phyloP scores from a whole-genome alignment of 306 rosid genomes.

The Senna tora region DNA sequence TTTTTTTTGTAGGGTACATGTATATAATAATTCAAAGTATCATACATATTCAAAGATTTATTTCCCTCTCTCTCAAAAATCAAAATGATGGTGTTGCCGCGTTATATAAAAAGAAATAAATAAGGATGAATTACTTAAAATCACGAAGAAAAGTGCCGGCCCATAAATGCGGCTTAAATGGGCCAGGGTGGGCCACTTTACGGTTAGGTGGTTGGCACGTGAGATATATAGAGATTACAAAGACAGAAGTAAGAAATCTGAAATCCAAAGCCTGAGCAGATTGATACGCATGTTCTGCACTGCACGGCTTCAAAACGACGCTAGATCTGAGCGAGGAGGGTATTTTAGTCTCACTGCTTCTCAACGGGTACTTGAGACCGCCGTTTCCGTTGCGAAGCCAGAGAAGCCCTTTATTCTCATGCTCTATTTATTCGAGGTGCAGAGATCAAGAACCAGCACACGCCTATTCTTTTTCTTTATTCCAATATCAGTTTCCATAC shows the following conservation, averaged over 20 bases:
- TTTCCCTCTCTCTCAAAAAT: too few species aligned
- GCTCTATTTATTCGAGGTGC: background rate
- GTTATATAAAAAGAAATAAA: too few species aligned
- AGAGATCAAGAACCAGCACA: background rate
- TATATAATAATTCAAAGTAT: too few species aligned
- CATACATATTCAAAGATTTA: too few species aligned
- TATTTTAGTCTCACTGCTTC: slow-evolving; percentile 16
- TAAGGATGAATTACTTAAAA: background rate
- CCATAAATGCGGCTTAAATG: background rate
- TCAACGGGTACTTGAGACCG: slow-evolving; percentile 45
- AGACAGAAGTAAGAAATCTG: too few species aligned
- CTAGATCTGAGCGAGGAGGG: background rate
- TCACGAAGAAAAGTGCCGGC: background rate
- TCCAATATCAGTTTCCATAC: background rate
- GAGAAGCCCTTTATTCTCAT: background rate
- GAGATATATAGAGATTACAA: background rate
- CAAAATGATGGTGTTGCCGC: too few species aligned
- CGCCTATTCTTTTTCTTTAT: background rate
- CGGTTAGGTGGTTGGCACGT: background rate
- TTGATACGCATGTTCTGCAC: background rate
- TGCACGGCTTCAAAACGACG: background rate
- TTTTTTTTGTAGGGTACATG: too few species aligned
- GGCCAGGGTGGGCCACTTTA: background rate
- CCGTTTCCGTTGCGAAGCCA: background rate
- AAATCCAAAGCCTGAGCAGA: too few species aligned